These are phyloP conservation scores for Hysterium pulicare DNA, from an alignment of 2,329 filamentous ascomycete genomes.

Conservation along the genomic window DNA sequence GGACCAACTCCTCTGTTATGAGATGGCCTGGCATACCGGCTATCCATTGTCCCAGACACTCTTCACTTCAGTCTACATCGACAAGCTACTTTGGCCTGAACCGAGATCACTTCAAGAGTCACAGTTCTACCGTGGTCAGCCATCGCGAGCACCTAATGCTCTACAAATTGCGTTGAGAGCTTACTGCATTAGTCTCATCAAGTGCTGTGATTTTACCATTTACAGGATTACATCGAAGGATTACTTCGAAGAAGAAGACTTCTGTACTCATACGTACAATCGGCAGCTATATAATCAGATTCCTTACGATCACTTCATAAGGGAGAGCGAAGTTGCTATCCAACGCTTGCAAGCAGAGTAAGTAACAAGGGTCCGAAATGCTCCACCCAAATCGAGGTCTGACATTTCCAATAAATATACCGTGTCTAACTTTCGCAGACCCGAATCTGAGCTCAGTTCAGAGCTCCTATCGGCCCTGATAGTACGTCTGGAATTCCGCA, in stretches of 20 bases:
- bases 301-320: constrained; percentile 31
- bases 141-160: constrained; percentile 20
- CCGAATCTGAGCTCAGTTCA: not conserved
- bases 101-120: constrained; percentile 63
- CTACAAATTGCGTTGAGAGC: constrained; percentile 64
- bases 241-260: constrained; percentile 97
- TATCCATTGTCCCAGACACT: constrained; percentile 92
- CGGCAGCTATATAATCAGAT: constrained; percentile 63
- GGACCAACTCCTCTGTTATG: constrained; percentile 84
- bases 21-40: constrained; percentile 98
- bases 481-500: constrained; percentile 64
- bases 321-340: constrained; percentile 30
- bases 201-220: constrained; percentile 77
- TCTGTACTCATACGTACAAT: constrained; percentile 88
- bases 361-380: too few relatives aligned
- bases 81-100: constrained; percentile 71
- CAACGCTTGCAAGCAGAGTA: constrained; percentile 28
- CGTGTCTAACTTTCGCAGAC: not conserved
- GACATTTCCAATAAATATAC: constrained; percentile 4
- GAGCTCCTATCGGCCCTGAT: constrained; percentile 52
- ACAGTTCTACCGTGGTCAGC: constrained; percentile 50
- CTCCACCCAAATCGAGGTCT: not conserved
- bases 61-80: constrained; percentile 88
- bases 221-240: constrained; percentile 75
- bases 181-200: constrained; percentile 82